Evolutionary conservation across 768 basidiomycete genomes (phyloP).

Genomic region (Daedaleopsis nitida): DNA sequence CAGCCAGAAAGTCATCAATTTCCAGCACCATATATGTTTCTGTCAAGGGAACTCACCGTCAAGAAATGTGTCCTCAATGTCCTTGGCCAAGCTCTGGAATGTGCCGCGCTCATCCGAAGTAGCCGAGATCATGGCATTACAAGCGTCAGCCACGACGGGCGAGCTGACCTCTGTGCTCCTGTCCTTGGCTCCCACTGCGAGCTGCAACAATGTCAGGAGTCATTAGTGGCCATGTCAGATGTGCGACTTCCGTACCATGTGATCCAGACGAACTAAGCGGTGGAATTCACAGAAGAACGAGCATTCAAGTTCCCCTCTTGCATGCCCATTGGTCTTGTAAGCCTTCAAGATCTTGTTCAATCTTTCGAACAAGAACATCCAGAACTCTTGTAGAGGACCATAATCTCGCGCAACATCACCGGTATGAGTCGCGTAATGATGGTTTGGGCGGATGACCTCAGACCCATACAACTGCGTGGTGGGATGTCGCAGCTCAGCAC

Average conservation of each 20-base stretch:
- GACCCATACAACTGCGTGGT: slow-evolving; percentile 34
- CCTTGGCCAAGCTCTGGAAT: slow-evolving; percentile 21
- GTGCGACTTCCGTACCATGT: slow-evolving; percentile 29
- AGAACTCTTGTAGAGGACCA: slow-evolving; percentile 40
- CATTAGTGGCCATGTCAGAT: slow-evolving; percentile 2
- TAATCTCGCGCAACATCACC: slow-evolving; percentile 29
- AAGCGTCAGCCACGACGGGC: neutral
- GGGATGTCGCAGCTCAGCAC: too few species aligned
- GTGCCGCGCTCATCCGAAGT: slow-evolving; percentile 29
- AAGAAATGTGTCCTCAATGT: slow-evolving; percentile 24
- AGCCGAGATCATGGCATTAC: slow-evolving; percentile 25
- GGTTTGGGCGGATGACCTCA: slow-evolving; percentile 36
- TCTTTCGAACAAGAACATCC: slow-evolving; percentile 32
- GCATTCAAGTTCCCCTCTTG: slow-evolving; percentile 30
- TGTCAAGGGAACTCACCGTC: slow-evolving; percentile 21
- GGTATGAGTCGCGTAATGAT: slow-evolving; percentile 39
- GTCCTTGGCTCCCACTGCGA: slow-evolving; percentile 1
- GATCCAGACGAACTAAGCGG: slow-evolving; percentile 25
- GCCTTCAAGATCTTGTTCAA: slow-evolving; percentile 40
- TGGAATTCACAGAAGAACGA: slow-evolving; percentile 2
- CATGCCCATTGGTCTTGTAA: slow-evolving; percentile 37
- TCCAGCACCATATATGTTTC: neutral
- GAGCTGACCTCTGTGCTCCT: too few species aligned
- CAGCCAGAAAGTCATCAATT: too few species aligned
- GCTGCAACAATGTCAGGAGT: neutral